These are phyloP conservation scores for Suillus paluster DNA, from an alignment of 768 basidiomycete genomes.

Conservation along the genomic window DNA sequence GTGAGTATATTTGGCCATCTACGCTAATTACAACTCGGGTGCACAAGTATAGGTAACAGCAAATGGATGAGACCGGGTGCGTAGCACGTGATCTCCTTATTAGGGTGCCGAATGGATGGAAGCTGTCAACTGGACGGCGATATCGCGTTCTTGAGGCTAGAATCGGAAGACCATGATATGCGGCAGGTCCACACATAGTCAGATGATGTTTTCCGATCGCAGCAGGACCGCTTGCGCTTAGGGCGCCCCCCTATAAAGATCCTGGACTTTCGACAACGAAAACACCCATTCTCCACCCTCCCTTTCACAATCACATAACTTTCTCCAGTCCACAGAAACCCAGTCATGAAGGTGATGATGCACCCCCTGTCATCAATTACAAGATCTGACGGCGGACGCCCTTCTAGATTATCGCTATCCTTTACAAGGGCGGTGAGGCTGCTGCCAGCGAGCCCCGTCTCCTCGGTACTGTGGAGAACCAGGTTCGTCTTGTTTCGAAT, in stretches of 20 bases:
- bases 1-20: background rate
- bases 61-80: constrained; percentile 6
- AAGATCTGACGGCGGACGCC: constrained; percentile 11
- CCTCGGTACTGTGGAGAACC: constrained; percentile 81
- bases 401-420: constrained; percentile 68
- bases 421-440: constrained; percentile 70
- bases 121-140: background rate
- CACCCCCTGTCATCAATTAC: background rate
- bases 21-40: too few species aligned
- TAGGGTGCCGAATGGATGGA: constrained; percentile 2
- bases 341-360: constrained; percentile 48
- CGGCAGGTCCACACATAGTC: constrained; percentile 13
- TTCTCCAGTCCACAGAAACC: background rate
- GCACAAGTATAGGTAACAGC: too few species aligned
- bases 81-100: constrained; percentile 15
- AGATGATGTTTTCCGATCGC: constrained; percentile 16
- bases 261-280: background rate
- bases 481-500: constrained; percentile 43
- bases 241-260: constrained; percentile 23
- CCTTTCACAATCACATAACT: constrained; percentile 11
- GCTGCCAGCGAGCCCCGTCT: constrained; percentile 74
- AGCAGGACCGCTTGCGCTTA: constrained; percentile 10
- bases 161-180: constrained; percentile 10
- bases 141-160: constrained; percentile 4
- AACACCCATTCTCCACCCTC: constrained; percentile 15